Base-by-base conservation (phyloP, 805 yeast genomes). In the Priceomyces castillae region DNA sequence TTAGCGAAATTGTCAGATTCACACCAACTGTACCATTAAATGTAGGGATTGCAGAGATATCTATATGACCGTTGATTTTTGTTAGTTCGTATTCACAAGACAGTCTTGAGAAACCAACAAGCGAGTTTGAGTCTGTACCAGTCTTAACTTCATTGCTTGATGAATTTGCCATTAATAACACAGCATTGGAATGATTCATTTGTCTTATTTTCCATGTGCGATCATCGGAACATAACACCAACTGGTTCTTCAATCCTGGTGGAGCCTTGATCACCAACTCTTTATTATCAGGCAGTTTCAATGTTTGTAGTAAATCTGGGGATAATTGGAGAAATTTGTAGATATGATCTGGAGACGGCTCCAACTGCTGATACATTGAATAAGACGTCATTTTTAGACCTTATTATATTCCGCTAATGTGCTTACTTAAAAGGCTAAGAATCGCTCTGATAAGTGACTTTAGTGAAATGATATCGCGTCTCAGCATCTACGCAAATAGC, bases 131-230 rank as follows among this genome's bases (percentile, higher is more conserved):
- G 7, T 45, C 30, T n/a, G 22, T 17, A 7, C 40, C 50, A 16
- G 18, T 28, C 11, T 28, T 6, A 15, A 30, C 19, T 3, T 33
- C 37, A 14, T 30, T 15, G 19, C 26, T 28, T 10, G 15, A 14
- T 9, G 41, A 16, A 35, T 57, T 59, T 10, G 60, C 60, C 58
- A 79, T 57, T 17, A 90, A 47, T 51, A 89, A 59, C n/a, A 86
- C 82, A 3, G 92, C 77, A 60, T 92, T 90, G 6, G 97, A 86
- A 61, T 92, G 97, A 57, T 88, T 87, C 69, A 86, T 83, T 54
- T 85, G 90, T 41, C 88, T 73, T 14, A 90, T 53, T 36, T 71
- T 69, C 77, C 79, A 90, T 0, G 95, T 85, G 40, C 70, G 61
- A 22, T 64, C 50, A 2, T 64, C 51, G 1, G 92, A 77, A 46